These are phyloP conservation scores for Sphagnum tenellum DNA, from an alignment of 225 moss, liverwort and hornwort species.

Conservation along the genomic window DNA sequence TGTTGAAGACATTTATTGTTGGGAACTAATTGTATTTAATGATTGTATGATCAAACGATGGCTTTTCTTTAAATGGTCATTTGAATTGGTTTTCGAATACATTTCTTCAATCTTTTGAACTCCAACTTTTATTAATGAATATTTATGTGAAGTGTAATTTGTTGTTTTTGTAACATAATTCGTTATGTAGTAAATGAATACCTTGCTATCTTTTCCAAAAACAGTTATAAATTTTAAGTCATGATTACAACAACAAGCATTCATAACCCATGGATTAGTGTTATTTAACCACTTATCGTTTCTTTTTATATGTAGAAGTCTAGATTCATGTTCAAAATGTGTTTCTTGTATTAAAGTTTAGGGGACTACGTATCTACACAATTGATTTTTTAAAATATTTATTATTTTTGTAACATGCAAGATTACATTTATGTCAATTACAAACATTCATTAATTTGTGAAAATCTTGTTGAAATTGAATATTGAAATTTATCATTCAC, in stretches of 20 bases:
- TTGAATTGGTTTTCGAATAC: neutral
- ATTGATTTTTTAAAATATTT: neutral
- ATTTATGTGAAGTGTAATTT: neutral
- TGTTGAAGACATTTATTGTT: neutral
- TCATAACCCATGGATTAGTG: neutral
- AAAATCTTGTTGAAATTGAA: neutral
- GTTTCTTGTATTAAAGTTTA: neutral
- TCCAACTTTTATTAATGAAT: neutral
- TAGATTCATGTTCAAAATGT: neutral
- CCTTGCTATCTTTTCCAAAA: neutral
- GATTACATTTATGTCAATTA: neutral
- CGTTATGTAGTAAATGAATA: neutral
- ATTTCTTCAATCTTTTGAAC: neutral
- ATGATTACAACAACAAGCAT: neutral
- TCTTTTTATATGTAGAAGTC: neutral
- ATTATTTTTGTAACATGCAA: slow-evolving; percentile 1
- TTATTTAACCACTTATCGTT: neutral
- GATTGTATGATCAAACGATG: neutral
- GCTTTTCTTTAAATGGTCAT: neutral
- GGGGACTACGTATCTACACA: neutral
- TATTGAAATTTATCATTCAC: neutral
- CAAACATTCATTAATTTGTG: neutral
- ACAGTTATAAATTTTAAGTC: neutral
- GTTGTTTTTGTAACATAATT: neutral
- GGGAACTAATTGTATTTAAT: slow-evolving; percentile 1